Conservation (phyloP, 2,329 filamentous ascomycete genomes). For the Penicillium paneum region DNA sequence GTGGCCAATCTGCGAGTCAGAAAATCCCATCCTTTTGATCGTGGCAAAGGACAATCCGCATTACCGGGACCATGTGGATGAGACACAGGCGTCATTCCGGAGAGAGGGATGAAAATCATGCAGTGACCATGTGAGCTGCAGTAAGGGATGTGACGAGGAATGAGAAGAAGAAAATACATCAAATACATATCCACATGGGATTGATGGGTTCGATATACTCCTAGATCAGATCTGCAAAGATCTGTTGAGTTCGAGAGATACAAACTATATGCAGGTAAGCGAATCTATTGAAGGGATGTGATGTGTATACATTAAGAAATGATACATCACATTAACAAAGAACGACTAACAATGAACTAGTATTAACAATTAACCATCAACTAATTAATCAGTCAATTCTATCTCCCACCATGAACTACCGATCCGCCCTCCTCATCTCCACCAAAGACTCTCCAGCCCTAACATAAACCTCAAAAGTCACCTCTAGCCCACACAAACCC, state of each 20-base stretch:
- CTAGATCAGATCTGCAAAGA: neutral
- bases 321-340: neutral
- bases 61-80: slow-evolving; percentile 11
- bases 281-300: neutral
- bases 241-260: neutral
- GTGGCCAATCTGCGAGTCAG: neutral
- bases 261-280: neutral
- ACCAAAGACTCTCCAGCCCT: slow-evolving; percentile 33
- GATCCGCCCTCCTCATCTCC: slow-evolving; percentile 31
- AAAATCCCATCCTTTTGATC: neutral
- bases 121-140: slow-evolving; percentile 10
- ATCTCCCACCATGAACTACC: neutral
- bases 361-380: no score
- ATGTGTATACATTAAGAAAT: neutral
- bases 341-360: no score
- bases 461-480: slow-evolving; percentile 38
- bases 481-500: slow-evolving; percentile 29
- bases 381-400: neutral
- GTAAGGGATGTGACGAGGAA: slow-evolving; percentile 15
- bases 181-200: neutral
- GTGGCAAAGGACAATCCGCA: neutral
- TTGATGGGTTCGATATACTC: neutral
- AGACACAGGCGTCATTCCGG: slow-evolving; percentile 8
- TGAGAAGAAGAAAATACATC: neutral
- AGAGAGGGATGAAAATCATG: slow-evolving; percentile 5